Evolutionary conservation across 1,284 basidiomycete genomes (phyloP), one percentile per base, ranked within the genome.

Genomic region (Puccinia hordei): DNA sequence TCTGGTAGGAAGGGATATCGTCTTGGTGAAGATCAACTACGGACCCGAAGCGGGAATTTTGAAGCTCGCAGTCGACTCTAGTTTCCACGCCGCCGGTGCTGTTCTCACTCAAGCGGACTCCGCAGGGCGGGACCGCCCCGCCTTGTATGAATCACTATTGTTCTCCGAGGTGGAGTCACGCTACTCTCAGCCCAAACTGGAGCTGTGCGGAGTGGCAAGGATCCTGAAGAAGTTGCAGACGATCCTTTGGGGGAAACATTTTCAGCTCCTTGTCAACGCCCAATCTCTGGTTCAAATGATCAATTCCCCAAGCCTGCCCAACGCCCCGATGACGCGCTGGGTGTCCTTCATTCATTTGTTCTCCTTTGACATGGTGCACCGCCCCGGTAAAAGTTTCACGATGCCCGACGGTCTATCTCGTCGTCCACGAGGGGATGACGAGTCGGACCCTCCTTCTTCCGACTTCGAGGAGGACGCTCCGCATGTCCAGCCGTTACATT

Each of bases 161-260:
- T 73, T 73, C n/a, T 57, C 65, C 13, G 15, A 49, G 4, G 61
- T 77, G n/a, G 65, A 77, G 24, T 77, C 75, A 2, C 30, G 38
- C 22, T 77, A 77, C 33, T 77, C 75, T n/a, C 75, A 77, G 22
- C 63, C 75, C 12, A 77, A 77, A 44, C 38, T 77, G n/a, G 65
- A 77, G 24, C 49, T 77, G 2, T 77, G 75, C 55, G 75, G 75
- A 35, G 75, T 66, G n/a, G 75, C 63, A 3, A 55, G 49, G 13
- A 69, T 77, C 8, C n/a, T 77, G 2, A 69, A 57, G 35, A 76
- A 77, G 30, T 24, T 68, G 0, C 44, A 77, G 33, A 68, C 35
- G 19, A 24, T 46, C 1, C 22, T 77, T 1, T 77, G 74, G 74
- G 61, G 63, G 3, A 44, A 77, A 35, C 38, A 77, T 33, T 66